phyloP scores from a whole-genome alignment of 169 alveolate species.

The Eimeria falciformis region DNA sequence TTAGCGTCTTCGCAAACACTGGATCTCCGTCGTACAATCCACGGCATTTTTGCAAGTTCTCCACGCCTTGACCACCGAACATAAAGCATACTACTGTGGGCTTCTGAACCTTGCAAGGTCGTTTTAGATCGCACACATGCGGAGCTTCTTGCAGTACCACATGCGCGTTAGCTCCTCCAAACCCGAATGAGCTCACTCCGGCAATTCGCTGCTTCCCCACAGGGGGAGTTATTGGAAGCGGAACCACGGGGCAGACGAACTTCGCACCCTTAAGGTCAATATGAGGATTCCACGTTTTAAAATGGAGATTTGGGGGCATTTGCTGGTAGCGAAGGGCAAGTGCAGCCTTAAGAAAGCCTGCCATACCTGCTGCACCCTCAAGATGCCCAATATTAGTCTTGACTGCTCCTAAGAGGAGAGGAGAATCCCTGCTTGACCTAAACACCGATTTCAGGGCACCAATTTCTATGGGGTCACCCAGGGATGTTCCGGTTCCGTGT shows the following conservation, averaged over 20 bases:
- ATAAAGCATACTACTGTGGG: slow-evolving; percentile 78
- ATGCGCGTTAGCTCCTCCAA: slow-evolving; percentile 87
- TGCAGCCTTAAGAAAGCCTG: slow-evolving; percentile 84
- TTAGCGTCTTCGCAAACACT: slow-evolving; percentile 82
- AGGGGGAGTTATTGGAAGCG: slow-evolving; percentile 76
- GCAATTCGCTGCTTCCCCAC: slow-evolving; percentile 71
- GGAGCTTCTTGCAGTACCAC: slow-evolving; percentile 83
- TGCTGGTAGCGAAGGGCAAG: slow-evolving; percentile 80
- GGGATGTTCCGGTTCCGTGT: slow-evolving; percentile 88
- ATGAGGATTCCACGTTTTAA: slow-evolving; percentile 86
- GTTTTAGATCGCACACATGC: slow-evolving; percentile 39
- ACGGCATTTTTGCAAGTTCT: slow-evolving; percentile 81
- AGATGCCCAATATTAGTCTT: slow-evolving; percentile 89
- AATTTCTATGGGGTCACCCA: slow-evolving; percentile 87
- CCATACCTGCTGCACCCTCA: slow-evolving; percentile 89
- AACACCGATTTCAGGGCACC: slow-evolving; percentile 83
- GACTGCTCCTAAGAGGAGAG: slow-evolving; percentile 87
- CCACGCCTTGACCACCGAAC: slow-evolving; percentile 83
- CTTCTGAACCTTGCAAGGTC: slow-evolving; percentile 66
- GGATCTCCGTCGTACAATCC: slow-evolving; percentile 82
- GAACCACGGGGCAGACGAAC: slow-evolving; percentile 79
- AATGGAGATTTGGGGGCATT: slow-evolving; percentile 87
- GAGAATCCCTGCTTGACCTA: slow-evolving; percentile 80
- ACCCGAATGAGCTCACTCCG: slow-evolving; percentile 86
- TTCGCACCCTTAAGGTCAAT: slow-evolving; percentile 85